These are phyloP conservation scores for Bipolaris gigantea DNA, from an alignment of 2,329 filamentous ascomycete genomes.

Conservation along the genomic window DNA sequence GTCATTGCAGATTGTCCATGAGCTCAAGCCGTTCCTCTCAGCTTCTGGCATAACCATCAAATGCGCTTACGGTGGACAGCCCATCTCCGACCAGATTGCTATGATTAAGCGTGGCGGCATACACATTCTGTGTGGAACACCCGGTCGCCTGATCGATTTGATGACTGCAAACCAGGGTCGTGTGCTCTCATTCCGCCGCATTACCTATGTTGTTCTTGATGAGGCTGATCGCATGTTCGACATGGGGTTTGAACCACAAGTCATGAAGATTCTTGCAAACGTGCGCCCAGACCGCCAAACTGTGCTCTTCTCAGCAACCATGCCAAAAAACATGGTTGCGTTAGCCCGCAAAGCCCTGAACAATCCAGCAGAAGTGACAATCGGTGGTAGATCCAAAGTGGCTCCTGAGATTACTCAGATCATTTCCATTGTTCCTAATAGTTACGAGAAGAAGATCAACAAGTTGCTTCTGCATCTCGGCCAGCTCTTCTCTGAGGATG, in stretches of 20 bases:
- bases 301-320: conserved; percentile 94
- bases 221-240: conserved; percentile 99
- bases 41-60: conserved; percentile 82
- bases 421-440: conserved; percentile 67
- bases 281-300: conserved; percentile 91
- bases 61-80: conserved; percentile 91
- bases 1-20: conserved; percentile 88
- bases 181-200: conserved; percentile 84
- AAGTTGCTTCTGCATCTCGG: conserved; percentile 85
- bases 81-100: conserved; percentile 96
- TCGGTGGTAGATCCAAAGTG: conserved; percentile 77
- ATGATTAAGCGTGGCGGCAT: conserved; percentile 94
- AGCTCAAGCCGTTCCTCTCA: conserved; percentile 93
- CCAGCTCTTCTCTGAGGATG: conserved; percentile 80
- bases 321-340: conserved; percentile 89
- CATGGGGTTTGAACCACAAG: conserved; percentile 98
- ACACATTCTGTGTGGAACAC: conserved; percentile 85
- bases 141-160: conserved; percentile 93
- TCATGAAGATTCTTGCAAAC: conserved; percentile 93
- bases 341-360: conserved; percentile 85
- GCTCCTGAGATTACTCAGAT: conserved; percentile 81
- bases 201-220: conserved; percentile 93
- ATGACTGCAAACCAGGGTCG: conserved; percentile 91
- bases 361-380: conserved; percentile 85
- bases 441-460: conserved; percentile 76